phyloP scores from a whole-genome alignment of 345 rosid species.

The Clausena lansium region DNA sequence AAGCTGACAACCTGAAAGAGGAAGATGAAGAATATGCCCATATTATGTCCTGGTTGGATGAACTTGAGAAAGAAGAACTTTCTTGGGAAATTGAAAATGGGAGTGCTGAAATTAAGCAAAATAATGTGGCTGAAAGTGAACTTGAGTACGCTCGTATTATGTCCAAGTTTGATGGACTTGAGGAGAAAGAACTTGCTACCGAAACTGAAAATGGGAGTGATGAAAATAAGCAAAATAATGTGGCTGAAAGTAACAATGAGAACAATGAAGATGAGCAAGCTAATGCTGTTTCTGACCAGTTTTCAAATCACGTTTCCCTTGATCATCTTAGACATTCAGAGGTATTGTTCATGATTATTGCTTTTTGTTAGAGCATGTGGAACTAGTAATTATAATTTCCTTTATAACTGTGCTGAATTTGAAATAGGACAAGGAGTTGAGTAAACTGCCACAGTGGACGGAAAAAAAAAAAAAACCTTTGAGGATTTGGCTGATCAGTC shows the following conservation, averaged over 20 bases:
- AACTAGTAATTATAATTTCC: neutral
- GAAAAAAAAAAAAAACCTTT: constrained; percentile 15
- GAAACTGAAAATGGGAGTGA: constrained; percentile 28
- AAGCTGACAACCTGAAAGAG: constrained; percentile 31
- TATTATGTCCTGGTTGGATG: constrained; percentile 79
- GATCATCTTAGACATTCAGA: constrained; percentile 22
- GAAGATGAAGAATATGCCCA: constrained; percentile 53
- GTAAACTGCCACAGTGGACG: neutral
- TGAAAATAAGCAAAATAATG: constrained; percentile 28
- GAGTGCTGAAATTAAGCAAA: constrained; percentile 25
- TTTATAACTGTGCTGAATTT: constrained; percentile 8
- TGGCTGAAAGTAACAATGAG: constrained; percentile 7
- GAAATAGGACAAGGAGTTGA: constrained; percentile 15
- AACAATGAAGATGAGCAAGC: constrained; percentile 24
- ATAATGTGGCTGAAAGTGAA: constrained; percentile 14
- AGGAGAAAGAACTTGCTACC: constrained; percentile 73
- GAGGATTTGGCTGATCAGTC: constrained; percentile 31
- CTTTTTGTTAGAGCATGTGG: constrained; percentile 4
- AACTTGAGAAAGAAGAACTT: constrained; percentile 88
- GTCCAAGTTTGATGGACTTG: constrained; percentile 89
- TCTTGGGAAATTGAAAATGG: constrained; percentile 42
- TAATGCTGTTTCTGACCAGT: constrained; percentile 17
- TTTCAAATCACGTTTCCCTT: constrained; percentile 18
- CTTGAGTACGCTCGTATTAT: constrained; percentile 66
- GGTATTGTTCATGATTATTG: constrained; percentile 36